Evolutionary conservation across 2,329 filamentous ascomycete genomes (phyloP).

Genomic region (Talaromyces sp.): DNA sequence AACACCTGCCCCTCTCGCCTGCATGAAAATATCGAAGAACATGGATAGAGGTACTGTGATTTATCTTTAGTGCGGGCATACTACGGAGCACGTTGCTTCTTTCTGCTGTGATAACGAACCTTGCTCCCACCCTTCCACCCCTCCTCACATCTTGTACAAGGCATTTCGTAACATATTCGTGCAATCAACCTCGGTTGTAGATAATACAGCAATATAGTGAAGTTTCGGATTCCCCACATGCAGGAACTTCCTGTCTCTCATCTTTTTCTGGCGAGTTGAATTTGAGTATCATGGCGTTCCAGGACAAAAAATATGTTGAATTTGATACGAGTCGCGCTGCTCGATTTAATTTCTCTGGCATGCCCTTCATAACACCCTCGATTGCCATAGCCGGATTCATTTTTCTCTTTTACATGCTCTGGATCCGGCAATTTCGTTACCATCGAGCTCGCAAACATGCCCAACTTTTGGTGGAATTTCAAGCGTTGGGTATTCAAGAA

Average conservation of each 20-base stretch:
- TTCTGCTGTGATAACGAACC: neutral
- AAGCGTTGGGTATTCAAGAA: neutral
- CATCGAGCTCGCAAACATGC: neutral
- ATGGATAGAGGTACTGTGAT: neutral
- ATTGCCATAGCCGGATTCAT: neutral
- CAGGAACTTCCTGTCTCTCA: neutral
- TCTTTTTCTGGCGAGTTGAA: neutral
- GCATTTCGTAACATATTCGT: neutral
- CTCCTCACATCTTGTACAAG: neutral
- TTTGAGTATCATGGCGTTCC: neutral
- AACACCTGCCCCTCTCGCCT: neutral
- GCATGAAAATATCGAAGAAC: neutral
- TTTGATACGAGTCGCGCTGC: neutral
- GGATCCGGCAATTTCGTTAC: neutral
- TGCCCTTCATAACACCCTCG: neutral
- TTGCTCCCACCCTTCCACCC: neutral
- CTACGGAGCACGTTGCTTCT: neutral
- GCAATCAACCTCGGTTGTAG: neutral
- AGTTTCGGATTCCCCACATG: neutral
- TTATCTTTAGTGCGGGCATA: neutral
- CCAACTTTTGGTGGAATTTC: neutral
- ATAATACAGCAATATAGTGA: neutral
- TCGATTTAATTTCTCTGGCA: neutral
- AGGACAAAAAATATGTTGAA: neutral
- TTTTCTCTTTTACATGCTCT: neutral